Evolutionary conservation across 495 filamentous ascomycete species (phyloP), one percentile per base, ranked within the genome.

Genomic region (Hapsidospora chrysogenum): DNA sequence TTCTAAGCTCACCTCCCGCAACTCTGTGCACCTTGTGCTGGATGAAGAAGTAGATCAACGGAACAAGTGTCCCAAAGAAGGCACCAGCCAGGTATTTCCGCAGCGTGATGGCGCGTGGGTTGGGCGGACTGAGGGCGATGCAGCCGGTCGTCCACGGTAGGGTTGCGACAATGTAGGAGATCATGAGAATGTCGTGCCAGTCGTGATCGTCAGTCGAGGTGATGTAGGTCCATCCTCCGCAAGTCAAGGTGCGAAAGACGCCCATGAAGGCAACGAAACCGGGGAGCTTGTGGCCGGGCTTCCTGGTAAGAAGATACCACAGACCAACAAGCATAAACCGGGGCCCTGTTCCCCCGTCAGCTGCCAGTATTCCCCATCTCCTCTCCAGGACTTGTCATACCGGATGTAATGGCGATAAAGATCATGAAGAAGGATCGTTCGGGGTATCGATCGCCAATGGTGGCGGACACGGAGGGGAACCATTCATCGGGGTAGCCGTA

Each of bases 141-240:
- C 86, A 95, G 31, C 92, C 92, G 20, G 82, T 45, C 1, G 86
- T 96, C 92, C 92, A 99, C 4, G 92, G 92, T 37, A 99, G 62
- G 1, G 92, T 96, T 10, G 85, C 78, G 30, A 96, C 76, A 32
- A 99, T 58, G 53, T 99, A 99, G 18, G 84, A 92, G 46, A 99
- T 92, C 92, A 99, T 99, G 57, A 96, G 87, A 36, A 95, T 89
- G 54, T 99, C 92, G 50, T 99, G 92, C 85, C 85, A 95, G 53
- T 87, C 74, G 54, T 99, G 92, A 52, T 96, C 85, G 54, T 99
- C 92, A 8, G 92, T 96, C 26, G 86, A 95, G 15, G 92, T 99
- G 33, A 99, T 78, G 53, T 96, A 99, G 23, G 92, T 95, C 92
- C 92, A 99, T 25, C 92, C 92, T 35, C 87, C 92, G 48, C 92